A percentile compares a stretch with the other conserved stretches of the same genome.
Evolutionary conservation across 2,329 filamentous ascomycete species (phyloP).

Genomic region (Pezicula neosporulosa): DNA sequence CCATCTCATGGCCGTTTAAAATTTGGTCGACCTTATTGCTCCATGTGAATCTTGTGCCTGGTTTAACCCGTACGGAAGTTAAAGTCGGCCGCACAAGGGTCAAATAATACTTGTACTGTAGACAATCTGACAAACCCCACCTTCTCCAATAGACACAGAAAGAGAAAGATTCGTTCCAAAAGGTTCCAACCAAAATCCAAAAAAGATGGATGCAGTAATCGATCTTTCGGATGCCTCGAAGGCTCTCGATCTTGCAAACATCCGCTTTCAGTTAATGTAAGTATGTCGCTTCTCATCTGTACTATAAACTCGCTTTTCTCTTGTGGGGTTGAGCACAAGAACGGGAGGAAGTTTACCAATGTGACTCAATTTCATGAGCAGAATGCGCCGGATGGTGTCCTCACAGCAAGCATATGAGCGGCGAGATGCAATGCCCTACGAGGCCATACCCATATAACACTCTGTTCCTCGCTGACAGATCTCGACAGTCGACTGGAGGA

Average conservation of each 20-base stretch:
- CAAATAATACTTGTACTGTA: not conserved
- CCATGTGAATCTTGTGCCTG: too few species aligned
- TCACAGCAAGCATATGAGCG: not conserved
- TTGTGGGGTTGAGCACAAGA: not conserved
- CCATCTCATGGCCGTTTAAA: too few species aligned
- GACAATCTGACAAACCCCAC: not conserved
- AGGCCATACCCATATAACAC: not conserved
- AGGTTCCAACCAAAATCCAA: not conserved
- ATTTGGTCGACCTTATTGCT: too few species aligned
- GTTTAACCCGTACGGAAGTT: too few species aligned
- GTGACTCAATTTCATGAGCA: not conserved
- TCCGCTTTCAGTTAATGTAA: slow-evolving; percentile 91
- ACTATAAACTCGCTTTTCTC: not conserved
- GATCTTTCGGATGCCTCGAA: slow-evolving; percentile 81
- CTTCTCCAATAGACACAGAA: not conserved
- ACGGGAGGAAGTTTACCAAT: not conserved
- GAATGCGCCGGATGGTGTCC: too few species aligned
- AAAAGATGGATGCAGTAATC: slow-evolving; percentile 81
- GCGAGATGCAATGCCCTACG: not conserved
- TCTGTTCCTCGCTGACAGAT: slow-evolving; percentile 1
- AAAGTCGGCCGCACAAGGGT: slow-evolving; percentile 5
- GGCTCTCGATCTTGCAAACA: slow-evolving; percentile 85
- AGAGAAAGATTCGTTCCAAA: not conserved
- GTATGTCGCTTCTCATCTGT: slow-evolving; percentile 24
- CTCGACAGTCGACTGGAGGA: slow-evolving; percentile 81